Evolutionary conservation across 176 grass and related monocot genomes (phyloP).

Genomic region (Carex cristatella): DNA sequence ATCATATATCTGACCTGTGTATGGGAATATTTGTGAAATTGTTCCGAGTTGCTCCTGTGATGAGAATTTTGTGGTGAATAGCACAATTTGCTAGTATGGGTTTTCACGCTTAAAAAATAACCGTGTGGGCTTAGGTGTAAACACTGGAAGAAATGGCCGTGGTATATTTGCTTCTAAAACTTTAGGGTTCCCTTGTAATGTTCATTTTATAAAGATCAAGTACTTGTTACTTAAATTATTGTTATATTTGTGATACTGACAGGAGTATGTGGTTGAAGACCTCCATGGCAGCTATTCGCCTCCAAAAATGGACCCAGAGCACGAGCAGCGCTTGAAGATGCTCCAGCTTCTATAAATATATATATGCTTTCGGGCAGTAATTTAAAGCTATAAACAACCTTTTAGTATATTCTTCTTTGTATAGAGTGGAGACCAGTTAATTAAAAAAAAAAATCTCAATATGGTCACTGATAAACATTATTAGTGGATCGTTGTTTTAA

Average conservation of each 20-base stretch:
- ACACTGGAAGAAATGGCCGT: background rate
- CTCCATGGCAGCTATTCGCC: conserved; percentile 63
- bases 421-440: background rate
- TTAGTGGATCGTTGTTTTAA: background rate
- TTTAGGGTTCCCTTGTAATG: background rate
- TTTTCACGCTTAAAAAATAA: background rate
- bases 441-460: background rate
- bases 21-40: background rate
- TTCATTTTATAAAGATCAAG: background rate
- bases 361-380: background rate
- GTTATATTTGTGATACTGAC: conserved; percentile 4
- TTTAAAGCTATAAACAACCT: background rate
- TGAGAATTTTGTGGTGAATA: background rate
- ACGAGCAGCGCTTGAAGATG: conserved; percentile 76
- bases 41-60: background rate
- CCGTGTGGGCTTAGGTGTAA: background rate
- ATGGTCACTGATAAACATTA: background rate
- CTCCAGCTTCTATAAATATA: conserved; percentile 65
- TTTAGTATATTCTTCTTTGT: background rate
- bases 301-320: conserved; percentile 78
- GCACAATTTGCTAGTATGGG: background rate
- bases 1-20: background rate
- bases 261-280: conserved; percentile 96
- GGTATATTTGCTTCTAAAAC: background rate
- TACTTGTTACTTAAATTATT: background rate